These are phyloP conservation scores for Symbiodinium pilosum DNA, from an alignment of 73 alveolate species.

Conservation along the genomic window DNA sequence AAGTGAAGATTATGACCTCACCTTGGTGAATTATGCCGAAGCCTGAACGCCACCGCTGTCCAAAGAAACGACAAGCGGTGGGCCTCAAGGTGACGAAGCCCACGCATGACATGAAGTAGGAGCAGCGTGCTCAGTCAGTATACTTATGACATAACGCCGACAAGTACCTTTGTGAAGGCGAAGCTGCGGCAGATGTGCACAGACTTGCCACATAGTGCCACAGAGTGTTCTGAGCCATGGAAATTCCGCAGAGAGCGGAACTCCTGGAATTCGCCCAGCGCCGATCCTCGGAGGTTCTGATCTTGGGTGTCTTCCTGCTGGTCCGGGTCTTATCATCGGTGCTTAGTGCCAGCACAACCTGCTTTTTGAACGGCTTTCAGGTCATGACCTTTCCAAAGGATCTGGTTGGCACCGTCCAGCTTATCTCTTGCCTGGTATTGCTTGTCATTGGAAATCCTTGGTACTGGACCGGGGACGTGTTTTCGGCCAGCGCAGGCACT, in stretches of 20 bases:
- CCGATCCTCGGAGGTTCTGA: neutral
- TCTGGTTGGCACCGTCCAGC: neutral
- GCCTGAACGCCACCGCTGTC: slow-evolving; percentile 1
- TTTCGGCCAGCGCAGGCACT: neutral
- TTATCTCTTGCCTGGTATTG: neutral
- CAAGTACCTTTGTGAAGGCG: too few species aligned
- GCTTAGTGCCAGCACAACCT: too few species aligned
- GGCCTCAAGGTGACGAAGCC: neutral
- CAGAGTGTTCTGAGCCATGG: neutral
- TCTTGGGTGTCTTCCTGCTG: neutral
- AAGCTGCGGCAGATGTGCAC: too few species aligned
- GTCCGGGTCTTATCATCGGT: neutral
- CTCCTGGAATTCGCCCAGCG: slow-evolving; percentile 20
- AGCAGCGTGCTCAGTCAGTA: too few species aligned
- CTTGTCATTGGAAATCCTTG: slow-evolving; percentile 1
- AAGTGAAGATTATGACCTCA: too few species aligned
- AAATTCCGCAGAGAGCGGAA: slow-evolving; percentile 11
- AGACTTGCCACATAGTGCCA: too few species aligned
- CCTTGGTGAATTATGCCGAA: neutral
- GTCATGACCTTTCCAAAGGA: neutral
- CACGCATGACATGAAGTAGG: neutral
- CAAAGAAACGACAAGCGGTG: slow-evolving; percentile 8
- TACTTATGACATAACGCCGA: too few species aligned
- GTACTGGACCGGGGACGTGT: slow-evolving; percentile 7
- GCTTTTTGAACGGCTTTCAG: too few species aligned